phyloP scores from a whole-genome alignment of 768 basidiomycete genomes.

The Rubroboletus pulcherrimus region DNA sequence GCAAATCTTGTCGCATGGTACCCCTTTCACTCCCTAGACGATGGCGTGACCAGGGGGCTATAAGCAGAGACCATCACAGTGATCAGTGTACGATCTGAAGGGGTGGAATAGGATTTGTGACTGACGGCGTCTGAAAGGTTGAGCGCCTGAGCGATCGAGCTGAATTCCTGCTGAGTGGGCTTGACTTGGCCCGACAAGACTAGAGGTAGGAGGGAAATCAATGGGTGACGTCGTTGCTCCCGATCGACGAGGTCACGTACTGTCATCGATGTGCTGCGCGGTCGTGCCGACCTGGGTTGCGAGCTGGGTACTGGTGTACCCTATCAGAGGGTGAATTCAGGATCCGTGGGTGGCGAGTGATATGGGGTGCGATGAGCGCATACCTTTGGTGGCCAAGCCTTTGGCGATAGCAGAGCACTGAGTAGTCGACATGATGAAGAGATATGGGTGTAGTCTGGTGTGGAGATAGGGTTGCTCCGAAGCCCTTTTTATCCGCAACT shows the following conservation, averaged over 20 bases:
- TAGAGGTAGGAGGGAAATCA: conserved; percentile 18
- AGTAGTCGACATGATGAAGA: conserved; percentile 36
- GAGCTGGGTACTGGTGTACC: conserved; percentile 29
- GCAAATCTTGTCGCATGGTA: neutral
- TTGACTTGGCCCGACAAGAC: conserved; percentile 45
- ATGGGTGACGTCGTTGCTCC: neutral
- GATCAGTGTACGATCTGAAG: neutral
- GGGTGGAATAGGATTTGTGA: neutral
- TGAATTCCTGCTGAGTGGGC: conserved; percentile 50
- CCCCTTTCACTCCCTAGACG: neutral
- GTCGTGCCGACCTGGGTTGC: conserved; percentile 40
- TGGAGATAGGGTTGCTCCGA: neutral
- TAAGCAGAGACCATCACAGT: neutral
- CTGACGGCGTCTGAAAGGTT: conserved; percentile 37
- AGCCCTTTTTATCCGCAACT: conserved; percentile 13
- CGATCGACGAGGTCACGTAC: conserved; percentile 35
- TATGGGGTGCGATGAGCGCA: neutral
- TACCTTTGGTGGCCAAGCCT: conserved; percentile 50
- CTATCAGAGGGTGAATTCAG: conserved; percentile 1
- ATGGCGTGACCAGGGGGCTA: neutral
- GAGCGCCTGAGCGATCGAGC: conserved; percentile 42
- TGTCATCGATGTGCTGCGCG: conserved; percentile 49
- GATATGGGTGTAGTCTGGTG: conserved; percentile 31
- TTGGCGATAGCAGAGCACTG: conserved; percentile 56
- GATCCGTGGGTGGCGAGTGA: neutral